These are phyloP conservation scores for Aspergillus thermomutatus DNA, from an alignment of 2,329 filamentous ascomycete species.

Conservation along the genomic window DNA sequence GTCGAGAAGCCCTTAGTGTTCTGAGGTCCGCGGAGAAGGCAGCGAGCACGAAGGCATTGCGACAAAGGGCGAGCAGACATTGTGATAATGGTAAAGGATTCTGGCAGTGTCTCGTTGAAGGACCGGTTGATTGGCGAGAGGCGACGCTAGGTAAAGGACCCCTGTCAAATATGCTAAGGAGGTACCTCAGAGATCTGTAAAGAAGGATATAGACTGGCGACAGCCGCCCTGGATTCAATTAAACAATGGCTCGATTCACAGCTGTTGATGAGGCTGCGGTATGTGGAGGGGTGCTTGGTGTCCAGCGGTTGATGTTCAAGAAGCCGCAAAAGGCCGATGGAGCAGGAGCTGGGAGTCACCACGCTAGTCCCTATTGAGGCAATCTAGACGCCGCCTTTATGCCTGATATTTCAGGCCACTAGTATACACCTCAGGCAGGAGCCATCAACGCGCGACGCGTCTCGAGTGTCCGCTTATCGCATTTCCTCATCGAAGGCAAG, in stretches of 20 bases:
- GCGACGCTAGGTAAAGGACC: constrained; percentile 17
- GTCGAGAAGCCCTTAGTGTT: constrained; percentile 41
- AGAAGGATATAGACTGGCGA: neutral
- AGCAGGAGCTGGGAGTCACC: constrained; percentile 23
- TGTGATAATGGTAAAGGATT: constrained; percentile 21
- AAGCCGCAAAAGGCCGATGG: constrained; percentile 39
- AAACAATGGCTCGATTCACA: constrained; percentile 9
- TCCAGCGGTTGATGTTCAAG: constrained; percentile 32
- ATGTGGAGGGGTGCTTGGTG: constrained; percentile 29
- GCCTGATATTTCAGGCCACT: constrained; percentile 22
- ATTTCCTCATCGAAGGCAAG: constrained; percentile 8
- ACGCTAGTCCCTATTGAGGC: constrained; percentile 28
- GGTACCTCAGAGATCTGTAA: constrained; percentile 5
- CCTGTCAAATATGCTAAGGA: constrained; percentile 13
- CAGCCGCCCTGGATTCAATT: neutral
- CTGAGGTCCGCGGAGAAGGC: constrained; percentile 35
- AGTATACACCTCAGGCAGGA: constrained; percentile 23
- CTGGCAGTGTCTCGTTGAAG: constrained; percentile 6
- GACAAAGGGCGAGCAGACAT: constrained; percentile 41
- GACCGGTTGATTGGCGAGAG: constrained; percentile 11
- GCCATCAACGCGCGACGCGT: constrained; percentile 31
- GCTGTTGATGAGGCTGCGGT: constrained; percentile 20
- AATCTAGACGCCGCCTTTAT: constrained; percentile 23
- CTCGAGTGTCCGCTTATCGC: constrained; percentile 13
- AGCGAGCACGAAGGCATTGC: constrained; percentile 38